Percentiles rank a stretch among this genome's conserved stretches.
phyloP scores from a whole-genome alignment of 2,329 filamentous ascomycete species.

The Thielaviopsis euricoi region DNA sequence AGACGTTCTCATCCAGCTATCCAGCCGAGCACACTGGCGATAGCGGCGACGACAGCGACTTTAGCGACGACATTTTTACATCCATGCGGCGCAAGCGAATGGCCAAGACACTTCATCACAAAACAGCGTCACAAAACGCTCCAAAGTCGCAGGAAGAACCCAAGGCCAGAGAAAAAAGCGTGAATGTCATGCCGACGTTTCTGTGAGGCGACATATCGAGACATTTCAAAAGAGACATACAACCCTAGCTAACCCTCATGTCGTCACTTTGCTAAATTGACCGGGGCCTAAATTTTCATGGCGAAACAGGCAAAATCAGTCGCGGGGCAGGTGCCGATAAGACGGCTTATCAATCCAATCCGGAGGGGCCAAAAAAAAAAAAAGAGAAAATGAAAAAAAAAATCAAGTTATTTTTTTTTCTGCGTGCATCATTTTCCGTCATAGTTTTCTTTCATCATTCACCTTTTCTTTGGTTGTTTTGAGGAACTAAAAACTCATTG shows the following conservation, averaged over 20 bases:
- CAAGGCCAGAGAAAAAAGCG: background rate
- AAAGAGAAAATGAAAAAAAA: background rate
- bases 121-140: too few relatives aligned
- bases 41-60: background rate
- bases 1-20: background rate
- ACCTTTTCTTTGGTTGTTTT: background rate
- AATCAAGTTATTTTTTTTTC: background rate
- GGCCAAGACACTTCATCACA: background rate
- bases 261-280: background rate
- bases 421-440: slow-evolving; percentile 9
- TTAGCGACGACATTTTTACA: slow-evolving; percentile 2
- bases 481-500: background rate
- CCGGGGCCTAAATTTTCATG: background rate
- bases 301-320: background rate
- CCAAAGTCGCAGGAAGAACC: background rate
- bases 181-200: background rate
- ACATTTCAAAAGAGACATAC: too few relatives aligned
- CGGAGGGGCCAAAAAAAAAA: slow-evolving; percentile 8
- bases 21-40: background rate
- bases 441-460: background rate
- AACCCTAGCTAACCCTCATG: background rate
- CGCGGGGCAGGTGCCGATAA: slow-evolving; percentile 10
- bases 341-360: slow-evolving; percentile 8
- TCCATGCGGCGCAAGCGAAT: slow-evolving; percentile 2
- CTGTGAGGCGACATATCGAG: background rate